Percentiles rank a stretch among this genome's conserved stretches.
These are phyloP conservation scores for Rhizopus sp. DNA, from an alignment of 371 early-diverging fungal species.

Conservation along the genomic window DNA sequence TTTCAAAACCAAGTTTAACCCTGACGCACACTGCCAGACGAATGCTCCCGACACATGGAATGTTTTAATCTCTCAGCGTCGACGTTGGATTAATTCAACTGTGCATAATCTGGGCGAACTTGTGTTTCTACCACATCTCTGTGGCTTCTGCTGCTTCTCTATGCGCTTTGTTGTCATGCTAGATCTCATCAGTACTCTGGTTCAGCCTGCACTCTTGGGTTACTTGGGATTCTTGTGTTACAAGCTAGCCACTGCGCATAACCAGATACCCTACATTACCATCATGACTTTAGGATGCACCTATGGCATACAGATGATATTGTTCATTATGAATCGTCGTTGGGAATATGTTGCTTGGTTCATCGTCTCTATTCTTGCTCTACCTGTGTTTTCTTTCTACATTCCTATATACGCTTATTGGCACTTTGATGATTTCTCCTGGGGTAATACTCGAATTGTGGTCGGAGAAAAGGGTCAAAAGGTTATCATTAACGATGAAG, in stretches of 20 bases:
- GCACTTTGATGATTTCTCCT: slow-evolving; percentile 95
- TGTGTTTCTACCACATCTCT: slow-evolving; percentile 78
- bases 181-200: slow-evolving; percentile 87
- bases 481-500: slow-evolving; percentile 43
- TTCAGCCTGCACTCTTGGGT: slow-evolving; percentile 85
- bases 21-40: slow-evolving; percentile 93
- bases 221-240: slow-evolving; percentile 75
- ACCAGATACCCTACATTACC: slow-evolving; percentile 48
- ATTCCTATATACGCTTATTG: slow-evolving; percentile 86
- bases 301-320: slow-evolving; percentile 78
- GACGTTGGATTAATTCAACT: slow-evolving; percentile 97
- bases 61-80: slow-evolving; percentile 91
- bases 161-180: slow-evolving; percentile 94
- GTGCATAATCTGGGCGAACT: slow-evolving; percentile 93
- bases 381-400: slow-evolving; percentile 77
- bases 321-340: slow-evolving; percentile 76
- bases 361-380: slow-evolving; percentile 81
- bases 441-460: slow-evolving; percentile 93
- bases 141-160: slow-evolving; percentile 95
- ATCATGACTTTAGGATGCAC: slow-evolving; percentile 65
- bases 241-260: slow-evolving; percentile 29
- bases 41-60: slow-evolving; percentile 92
- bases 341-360: slow-evolving; percentile 94
- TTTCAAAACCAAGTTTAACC: slow-evolving; percentile 91
- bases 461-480: slow-evolving; percentile 74